These are phyloP conservation scores for Ceratobasidium papillatum DNA, from an alignment of 1,284 basidiomycete species.

Conservation along the genomic window DNA sequence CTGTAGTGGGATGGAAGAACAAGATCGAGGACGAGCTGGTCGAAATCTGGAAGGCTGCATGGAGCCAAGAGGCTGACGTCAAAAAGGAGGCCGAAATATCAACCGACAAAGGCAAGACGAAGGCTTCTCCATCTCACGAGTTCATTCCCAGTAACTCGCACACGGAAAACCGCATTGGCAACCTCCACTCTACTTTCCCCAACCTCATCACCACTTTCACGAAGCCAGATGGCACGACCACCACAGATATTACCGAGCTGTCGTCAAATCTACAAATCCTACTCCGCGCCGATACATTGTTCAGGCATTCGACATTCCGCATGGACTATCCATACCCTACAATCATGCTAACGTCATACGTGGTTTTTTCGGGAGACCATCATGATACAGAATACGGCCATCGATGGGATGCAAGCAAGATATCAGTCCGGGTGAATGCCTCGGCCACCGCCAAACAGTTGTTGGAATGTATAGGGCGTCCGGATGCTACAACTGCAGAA, in stretches of 20 bases:
- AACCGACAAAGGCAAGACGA: too few species aligned
- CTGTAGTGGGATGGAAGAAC: not conserved
- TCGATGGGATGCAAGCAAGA: not conserved
- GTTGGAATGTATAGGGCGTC: not conserved
- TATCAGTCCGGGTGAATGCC: not conserved
- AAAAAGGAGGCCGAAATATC: too few species aligned
- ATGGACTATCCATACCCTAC: not conserved
- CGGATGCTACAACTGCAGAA: not conserved
- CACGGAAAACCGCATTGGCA: too few species aligned
- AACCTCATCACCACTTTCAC: not conserved
- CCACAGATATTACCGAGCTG: not conserved
- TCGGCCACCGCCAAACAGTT: not conserved
- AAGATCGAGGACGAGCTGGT: not conserved
- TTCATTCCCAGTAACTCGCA: not conserved
- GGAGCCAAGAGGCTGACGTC: too few species aligned
- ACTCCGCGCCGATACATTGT: constrained; percentile 2
- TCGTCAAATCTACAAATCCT: not conserved
- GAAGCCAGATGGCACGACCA: not conserved
- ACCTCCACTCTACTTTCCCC: not conserved
- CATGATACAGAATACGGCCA: not conserved
- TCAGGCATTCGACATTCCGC: not conserved
- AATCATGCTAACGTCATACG: not conserved
- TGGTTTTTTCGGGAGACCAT: too few species aligned
- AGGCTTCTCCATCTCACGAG: not conserved
- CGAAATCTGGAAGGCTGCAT: not conserved